A percentile compares a stretch with the other conserved stretches of the same genome.
These are phyloP conservation scores for Mucor piriformis DNA, from an alignment of 371 early-diverging fungal genomes.

Conservation along the genomic window DNA sequence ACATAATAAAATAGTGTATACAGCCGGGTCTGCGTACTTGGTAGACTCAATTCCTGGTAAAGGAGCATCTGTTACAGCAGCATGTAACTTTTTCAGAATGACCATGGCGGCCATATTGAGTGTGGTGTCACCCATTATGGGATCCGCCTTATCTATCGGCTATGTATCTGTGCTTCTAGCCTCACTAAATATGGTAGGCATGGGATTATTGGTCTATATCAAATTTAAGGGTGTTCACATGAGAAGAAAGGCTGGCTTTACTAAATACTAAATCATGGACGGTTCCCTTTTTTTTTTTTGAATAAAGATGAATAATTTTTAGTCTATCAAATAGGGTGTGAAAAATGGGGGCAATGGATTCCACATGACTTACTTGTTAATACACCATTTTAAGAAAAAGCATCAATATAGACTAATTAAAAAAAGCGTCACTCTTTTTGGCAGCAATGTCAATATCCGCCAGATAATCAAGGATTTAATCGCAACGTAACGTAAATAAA, in stretches of 20 bases:
- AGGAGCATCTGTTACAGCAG: constrained; percentile 58
- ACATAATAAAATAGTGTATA: constrained; percentile 23
- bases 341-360: no score
- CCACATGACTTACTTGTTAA: no score
- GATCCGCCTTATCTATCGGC: constrained; percentile 32
- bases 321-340: no score
- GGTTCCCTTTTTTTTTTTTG: no score
- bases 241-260: constrained; percentile 31
- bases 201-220: constrained; percentile 28
- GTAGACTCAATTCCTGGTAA: constrained; percentile 56
- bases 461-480: no score
- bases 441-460: no score
- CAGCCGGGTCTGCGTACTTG: constrained; percentile 54
- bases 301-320: no score
- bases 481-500: no score
- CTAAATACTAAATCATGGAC: constrained; percentile 8
- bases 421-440: no score
- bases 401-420: no score
- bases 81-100: constrained; percentile 55
- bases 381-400: no score
- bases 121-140: constrained; percentile 23
- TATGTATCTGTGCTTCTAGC: constrained; percentile 39
- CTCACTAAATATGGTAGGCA: constrained; percentile 33
- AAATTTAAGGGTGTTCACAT: constrained; percentile 39
- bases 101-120: constrained; percentile 51